Evolutionary conservation across 1,284 basidiomycete species (phyloP), one percentile per base, ranked within the genome.

Genomic region (Xerocomus tenax): DNA sequence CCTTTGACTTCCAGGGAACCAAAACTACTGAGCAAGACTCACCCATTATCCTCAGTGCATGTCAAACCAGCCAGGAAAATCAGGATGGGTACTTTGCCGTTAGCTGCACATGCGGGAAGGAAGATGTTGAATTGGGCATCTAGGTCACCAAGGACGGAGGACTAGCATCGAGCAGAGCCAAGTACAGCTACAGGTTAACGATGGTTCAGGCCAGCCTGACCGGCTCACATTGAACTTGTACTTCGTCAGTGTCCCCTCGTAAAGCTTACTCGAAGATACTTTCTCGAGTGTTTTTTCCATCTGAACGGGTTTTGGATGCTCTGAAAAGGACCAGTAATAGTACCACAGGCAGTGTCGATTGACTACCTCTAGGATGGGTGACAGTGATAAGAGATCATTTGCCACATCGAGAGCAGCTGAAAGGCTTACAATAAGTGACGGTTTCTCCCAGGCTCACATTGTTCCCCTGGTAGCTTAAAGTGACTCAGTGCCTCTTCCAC

Each of bases 31-130:
- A 18, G 16, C 16, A 36, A 15, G 52, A 38, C 76, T 52, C 61
- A 87, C 86, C 84, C 95, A 53, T 91, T 98, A 66, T 98, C 95
- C 67, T 98, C 96, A 13, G 84, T 98, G 70, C 96, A 98, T 1
- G 91, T 93, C 50, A 99, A 69, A 3, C 95, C 95, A 3, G 94
- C 84, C 42, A 99, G 84, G 69, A 92, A 98, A 59, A 90, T 79
- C 8, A 99, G 74, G 3, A 95, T 72, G 0, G 94, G 93, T 0
- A 86, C 87, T 55, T 87, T 83, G 19, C 65, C 61, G 34, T 69
- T 60, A 44, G 71, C 58, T 1, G 84, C 78, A 45, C 77, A 76
- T 18, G 76, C 74, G 3, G 96, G 95, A 2, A 97, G 63, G 69
- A 89, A 99, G 57, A 98, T 71, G 69, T 98, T 98, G 75, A 98